Evolutionary conservation across 192 early-diverging fungal genomes (phyloP), one percentile per base, ranked within the genome.

Genomic region (Phycomyces blakesleeanus): DNA sequence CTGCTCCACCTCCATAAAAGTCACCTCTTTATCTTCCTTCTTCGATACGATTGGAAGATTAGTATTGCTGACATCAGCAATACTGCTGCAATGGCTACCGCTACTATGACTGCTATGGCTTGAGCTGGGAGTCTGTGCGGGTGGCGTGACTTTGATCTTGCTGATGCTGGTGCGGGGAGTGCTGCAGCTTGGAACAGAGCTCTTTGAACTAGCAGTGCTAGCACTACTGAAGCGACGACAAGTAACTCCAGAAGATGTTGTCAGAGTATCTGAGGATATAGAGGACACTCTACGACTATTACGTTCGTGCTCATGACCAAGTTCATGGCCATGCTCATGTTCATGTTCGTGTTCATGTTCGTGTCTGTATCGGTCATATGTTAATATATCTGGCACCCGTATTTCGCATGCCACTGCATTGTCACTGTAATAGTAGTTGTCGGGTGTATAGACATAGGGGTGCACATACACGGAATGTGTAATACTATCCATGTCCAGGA

Each of bases 171-270:
- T 14, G 44, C 44, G 15, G 18, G 44, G 44, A 47, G 29, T 34
- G 29, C 29, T 34, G 29, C 44, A 47, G 44, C 15, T 47, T 2
- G 44, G 15, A 47, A 12, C 44, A 3, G 44, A 47, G 11, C 44
- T 47, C 44, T 47, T 47, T 47, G 44, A 47, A 47, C 44, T 47
- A 14, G 12, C 44, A n/a, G 44, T 47, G 44, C 44, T 47, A 11
- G 15, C 44, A 47, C 44, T 47, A 18, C 44, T 47, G 44, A 18
- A 47, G 12, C 44, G 44, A 47, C 44, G 44, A 14, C 15, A 14
- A 47, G 18, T 18, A 3, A 12, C 18, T 2, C 29, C 29, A 2
- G 29, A 34, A 34, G 29, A 34, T 34, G 29, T 34, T 34, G 29
- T 34, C 29, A 34, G 7, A 7, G 29, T 34, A 34, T 34, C 29